Evolutionary conservation across 768 basidiomycete species (phyloP).

Genomic region (Filobasidium floriforme): DNA sequence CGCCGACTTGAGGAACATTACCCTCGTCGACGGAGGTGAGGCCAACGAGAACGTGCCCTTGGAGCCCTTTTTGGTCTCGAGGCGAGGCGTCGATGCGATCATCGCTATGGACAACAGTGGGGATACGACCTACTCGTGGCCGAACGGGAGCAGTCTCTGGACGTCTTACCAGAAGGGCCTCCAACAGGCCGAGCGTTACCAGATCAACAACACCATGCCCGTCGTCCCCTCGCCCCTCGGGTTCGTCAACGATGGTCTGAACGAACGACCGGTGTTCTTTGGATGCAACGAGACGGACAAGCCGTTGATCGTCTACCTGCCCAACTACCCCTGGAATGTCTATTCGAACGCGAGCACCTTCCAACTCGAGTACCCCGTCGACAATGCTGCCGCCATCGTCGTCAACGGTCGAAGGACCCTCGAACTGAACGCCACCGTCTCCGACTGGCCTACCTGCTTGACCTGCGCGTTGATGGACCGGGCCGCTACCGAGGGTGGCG

Average conservation of each 20-base stretch:
- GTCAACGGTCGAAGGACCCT: constrained; percentile 54
- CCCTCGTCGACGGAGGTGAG: constrained; percentile 44
- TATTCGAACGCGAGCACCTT: constrained; percentile 59
- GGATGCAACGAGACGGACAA: constrained; percentile 58
- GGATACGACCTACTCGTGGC: constrained; percentile 53
- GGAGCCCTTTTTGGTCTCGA: constrained; percentile 62
- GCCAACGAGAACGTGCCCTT: constrained; percentile 61
- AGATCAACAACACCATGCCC: constrained; percentile 37
- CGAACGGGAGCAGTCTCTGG: constrained; percentile 58
- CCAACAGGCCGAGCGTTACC: constrained; percentile 16
- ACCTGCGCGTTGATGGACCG: constrained; percentile 62
- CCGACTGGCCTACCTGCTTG: constrained; percentile 58
- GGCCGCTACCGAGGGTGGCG: constrained; percentile 34
- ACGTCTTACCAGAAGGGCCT: constrained; percentile 37
- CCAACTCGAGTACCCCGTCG: constrained; percentile 55
- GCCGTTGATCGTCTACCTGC: constrained; percentile 66
- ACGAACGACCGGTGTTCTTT: constrained; percentile 57
- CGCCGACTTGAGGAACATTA: constrained; percentile 33
- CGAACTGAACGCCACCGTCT: constrained; percentile 54
- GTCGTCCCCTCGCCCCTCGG: constrained; percentile 38
- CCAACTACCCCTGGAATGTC: constrained; percentile 54
- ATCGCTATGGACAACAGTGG: constrained; percentile 61
- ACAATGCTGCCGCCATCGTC: constrained; percentile 56
- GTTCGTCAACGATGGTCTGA: constrained; percentile 41
- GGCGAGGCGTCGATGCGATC: constrained; percentile 64